phyloP scores from a whole-genome alignment of 2,329 filamentous ascomycete species.

The Fusarium cyanostomum region DNA sequence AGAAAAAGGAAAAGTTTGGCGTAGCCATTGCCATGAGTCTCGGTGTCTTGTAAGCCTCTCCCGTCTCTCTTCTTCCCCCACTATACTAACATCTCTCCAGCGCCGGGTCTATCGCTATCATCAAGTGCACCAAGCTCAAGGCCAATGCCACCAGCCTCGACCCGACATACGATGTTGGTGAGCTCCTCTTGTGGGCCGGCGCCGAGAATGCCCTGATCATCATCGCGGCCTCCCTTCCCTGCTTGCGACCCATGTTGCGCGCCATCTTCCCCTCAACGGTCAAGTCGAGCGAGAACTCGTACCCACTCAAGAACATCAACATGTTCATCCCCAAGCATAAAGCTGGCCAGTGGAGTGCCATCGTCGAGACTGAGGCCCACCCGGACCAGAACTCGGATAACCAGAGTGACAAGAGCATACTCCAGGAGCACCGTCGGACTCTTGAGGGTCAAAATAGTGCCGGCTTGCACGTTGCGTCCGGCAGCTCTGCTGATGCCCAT shows the following conservation, averaged over 20 bases:
- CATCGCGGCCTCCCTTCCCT: slow-evolving; percentile 24
- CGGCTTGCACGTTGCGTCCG: background rate
- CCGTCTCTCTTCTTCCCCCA: accelerated
- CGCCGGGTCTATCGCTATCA: slow-evolving; percentile 25
- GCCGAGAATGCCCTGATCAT: slow-evolving; percentile 32
- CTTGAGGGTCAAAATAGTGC: background rate
- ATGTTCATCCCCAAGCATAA: slow-evolving; percentile 35
- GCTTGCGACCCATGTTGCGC: slow-evolving; percentile 19
- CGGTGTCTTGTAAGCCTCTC: slow-evolving; percentile 17
- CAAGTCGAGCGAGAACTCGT: slow-evolving; percentile 27
- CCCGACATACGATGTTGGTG: slow-evolving; percentile 28
- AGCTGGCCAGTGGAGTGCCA: slow-evolving; percentile 29
- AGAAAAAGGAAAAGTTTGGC: slow-evolving; percentile 33
- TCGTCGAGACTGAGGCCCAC: slow-evolving; percentile 20
- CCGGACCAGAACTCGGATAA: slow-evolving; percentile 19
- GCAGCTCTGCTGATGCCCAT: background rate
- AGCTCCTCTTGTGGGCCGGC: slow-evolving; percentile 22
- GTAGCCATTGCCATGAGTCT: slow-evolving; percentile 30
- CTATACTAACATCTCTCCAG: background rate
- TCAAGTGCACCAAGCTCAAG: slow-evolving; percentile 30
- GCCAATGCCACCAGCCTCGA: slow-evolving; percentile 28
- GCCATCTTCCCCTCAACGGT: slow-evolving; percentile 19
- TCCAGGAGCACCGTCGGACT: slow-evolving; percentile 6
- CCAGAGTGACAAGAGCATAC: slow-evolving; percentile 29
- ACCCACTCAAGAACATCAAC: slow-evolving; percentile 17